Conservation (phyloP, 2,329 filamentous ascomycete species). For the Hypoxylon sp. region DNA sequence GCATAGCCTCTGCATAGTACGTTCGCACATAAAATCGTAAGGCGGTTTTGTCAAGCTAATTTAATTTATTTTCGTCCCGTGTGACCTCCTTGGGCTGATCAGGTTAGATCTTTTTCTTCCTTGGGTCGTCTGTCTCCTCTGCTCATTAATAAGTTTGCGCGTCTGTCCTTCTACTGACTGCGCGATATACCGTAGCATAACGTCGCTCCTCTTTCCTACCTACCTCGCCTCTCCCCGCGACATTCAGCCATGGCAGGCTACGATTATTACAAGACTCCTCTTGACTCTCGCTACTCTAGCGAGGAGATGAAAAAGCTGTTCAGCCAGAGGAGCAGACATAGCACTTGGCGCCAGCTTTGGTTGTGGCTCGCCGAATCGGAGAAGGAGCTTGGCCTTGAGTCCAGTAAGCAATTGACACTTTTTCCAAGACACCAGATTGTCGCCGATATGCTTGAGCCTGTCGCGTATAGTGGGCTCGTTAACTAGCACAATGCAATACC, state of each 20-base stretch:
- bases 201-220: constrained; percentile 10
- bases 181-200: constrained; percentile 24
- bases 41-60: constrained; percentile 19
- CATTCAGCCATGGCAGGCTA: constrained; percentile 46
- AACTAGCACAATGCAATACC: neutral
- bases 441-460: neutral
- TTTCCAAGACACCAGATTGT: neutral
- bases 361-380: constrained; percentile 85
- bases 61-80: constrained; percentile 30
- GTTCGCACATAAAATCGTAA: constrained; percentile 19
- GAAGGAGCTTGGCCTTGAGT: constrained; percentile 80
- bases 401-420: constrained; percentile 73
- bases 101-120: constrained; percentile 26
- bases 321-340: constrained; percentile 71
- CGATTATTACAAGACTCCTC: constrained; percentile 75
- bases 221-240: constrained; percentile 1
- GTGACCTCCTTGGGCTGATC: constrained; percentile 24
- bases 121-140: constrained; percentile 25
- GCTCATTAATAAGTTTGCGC: constrained; percentile 25
- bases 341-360: constrained; percentile 82
- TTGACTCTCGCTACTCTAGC: constrained; percentile 80
- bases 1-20: constrained; percentile 13
- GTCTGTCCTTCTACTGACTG: constrained; percentile 14
- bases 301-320: constrained; percentile 84
- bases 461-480: neutral